Conservation (phyloP, 768 basidiomycete species). For the Mycena albidolilacea region DNA sequence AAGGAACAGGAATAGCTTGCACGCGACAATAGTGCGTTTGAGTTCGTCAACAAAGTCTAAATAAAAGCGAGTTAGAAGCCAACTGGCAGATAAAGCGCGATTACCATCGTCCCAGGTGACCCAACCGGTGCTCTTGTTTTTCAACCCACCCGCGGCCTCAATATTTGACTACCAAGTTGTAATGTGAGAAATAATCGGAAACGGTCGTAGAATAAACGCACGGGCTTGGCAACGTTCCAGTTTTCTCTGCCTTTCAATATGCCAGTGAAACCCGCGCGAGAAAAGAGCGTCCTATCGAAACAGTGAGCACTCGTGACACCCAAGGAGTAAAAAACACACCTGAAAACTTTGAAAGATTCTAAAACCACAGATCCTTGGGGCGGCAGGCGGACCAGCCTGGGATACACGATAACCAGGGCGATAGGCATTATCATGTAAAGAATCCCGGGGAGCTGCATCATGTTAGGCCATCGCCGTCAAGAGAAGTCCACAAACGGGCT, state of each 20-base stretch:
- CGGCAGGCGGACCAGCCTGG: conserved; percentile 47
- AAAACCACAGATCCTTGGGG: conserved; percentile 54
- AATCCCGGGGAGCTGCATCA: conserved; percentile 29
- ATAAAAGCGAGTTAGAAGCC: background rate
- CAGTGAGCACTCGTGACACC: background rate
- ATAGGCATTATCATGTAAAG: conserved; percentile 51
- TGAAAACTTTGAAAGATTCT: conserved; percentile 45
- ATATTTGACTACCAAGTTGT: conserved; percentile 35
- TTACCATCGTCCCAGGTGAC: conserved; percentile 49
- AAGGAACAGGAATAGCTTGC: conserved; percentile 51
- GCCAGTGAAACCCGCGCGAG: conserved; percentile 34
- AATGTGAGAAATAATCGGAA: background rate
- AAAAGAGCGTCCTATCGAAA: conserved; percentile 29
- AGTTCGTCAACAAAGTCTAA: conserved; percentile 51
- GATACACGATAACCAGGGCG: conserved; percentile 46
- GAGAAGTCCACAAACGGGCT: conserved; percentile 12
- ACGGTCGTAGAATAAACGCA: conserved; percentile 18
- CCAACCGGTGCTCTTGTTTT: conserved; percentile 36
- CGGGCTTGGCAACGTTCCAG: conserved; percentile 47
- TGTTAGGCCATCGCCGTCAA: background rate
- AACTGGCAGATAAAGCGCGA: background rate
- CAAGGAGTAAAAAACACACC: background rate
- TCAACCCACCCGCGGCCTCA: conserved; percentile 35
- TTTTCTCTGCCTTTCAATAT: conserved; percentile 46
- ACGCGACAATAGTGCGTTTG: conserved; percentile 48